Conservation (phyloP, 2,329 filamentous ascomycete species). For the Teratosphaeria epicoccoides region DNA sequence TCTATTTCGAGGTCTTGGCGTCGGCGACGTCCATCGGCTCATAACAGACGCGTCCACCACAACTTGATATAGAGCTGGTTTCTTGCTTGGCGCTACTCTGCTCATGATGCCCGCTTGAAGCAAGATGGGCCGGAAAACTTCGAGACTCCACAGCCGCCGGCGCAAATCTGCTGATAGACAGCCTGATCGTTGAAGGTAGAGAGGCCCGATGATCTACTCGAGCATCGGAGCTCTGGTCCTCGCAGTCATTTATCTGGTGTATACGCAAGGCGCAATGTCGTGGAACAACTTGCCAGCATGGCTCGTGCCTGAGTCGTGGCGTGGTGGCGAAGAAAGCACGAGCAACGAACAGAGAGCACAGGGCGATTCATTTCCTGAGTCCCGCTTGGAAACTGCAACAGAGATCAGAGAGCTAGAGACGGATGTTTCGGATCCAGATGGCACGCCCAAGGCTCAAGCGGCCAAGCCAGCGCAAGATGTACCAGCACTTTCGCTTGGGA, state of each 20-base stretch:
- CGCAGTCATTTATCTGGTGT: slow-evolving; percentile 31
- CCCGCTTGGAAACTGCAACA: neutral
- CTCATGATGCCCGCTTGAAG: neutral
- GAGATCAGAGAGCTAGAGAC: neutral
- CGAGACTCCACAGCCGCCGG: neutral
- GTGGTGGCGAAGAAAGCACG: neutral
- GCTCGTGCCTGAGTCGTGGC: slow-evolving; percentile 10
- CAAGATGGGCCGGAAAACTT: neutral
- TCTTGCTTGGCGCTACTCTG: neutral
- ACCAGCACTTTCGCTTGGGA: slow-evolving; percentile 19
- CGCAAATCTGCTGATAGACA: neutral
- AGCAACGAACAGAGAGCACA: neutral
- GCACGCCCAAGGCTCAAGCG: slow-evolving; percentile 23
- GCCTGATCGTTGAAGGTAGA: neutral
- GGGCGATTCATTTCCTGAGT: neutral
- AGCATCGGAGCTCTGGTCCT: slow-evolving; percentile 30
- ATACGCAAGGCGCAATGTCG: slow-evolving; percentile 28
- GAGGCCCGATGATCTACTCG: slow-evolving; percentile 31
- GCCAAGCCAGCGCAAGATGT: slow-evolving; percentile 9
- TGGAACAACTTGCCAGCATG: slow-evolving; percentile 24
- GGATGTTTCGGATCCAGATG: slow-evolving; percentile 12
- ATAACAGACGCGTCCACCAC: neutral
- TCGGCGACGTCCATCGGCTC: neutral
- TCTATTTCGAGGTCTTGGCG: slow-evolving; percentile 9
- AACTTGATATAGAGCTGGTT: neutral